A percentile compares a stretch with the other conserved stretches of the same genome.
phyloP scores from a whole-genome alignment of 73 alveolate species.

The Uronychia setigera region DNA sequence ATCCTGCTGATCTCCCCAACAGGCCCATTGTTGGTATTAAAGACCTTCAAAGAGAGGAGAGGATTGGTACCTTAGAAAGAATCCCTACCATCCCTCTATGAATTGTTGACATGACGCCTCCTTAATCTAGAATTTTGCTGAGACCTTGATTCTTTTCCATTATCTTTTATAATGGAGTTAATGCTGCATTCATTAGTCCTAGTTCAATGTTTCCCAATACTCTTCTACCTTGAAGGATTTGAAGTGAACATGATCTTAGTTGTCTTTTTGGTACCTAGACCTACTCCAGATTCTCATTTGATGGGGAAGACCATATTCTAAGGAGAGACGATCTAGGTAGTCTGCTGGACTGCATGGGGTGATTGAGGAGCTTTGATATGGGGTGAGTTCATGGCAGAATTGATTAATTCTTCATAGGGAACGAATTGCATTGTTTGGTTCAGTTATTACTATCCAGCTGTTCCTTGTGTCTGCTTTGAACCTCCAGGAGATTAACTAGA shows the following conservation, averaged over 20 bases:
- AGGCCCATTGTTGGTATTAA: too few relatives aligned
- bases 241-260: neutral
- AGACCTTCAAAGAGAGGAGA: neutral
- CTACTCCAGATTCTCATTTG: neutral
- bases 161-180: neutral
- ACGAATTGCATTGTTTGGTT: neutral
- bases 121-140: neutral
- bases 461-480: neutral
- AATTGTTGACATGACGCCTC: neutral
- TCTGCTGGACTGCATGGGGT: neutral
- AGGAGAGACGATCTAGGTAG: neutral
- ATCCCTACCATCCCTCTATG: neutral
- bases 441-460: neutral
- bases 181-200: neutral
- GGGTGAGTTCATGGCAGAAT: neutral
- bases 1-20: too few relatives aligned
- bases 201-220: neutral
- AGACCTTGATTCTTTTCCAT: neutral
- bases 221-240: neutral
- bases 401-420: neutral
- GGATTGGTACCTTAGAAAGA: neutral
- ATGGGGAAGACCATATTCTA: neutral
- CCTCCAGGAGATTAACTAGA: neutral
- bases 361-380: neutral
- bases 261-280: neutral